Evolutionary conservation across 805 yeast genomes (phyloP).

Genomic region (Pichia nakasei): DNA sequence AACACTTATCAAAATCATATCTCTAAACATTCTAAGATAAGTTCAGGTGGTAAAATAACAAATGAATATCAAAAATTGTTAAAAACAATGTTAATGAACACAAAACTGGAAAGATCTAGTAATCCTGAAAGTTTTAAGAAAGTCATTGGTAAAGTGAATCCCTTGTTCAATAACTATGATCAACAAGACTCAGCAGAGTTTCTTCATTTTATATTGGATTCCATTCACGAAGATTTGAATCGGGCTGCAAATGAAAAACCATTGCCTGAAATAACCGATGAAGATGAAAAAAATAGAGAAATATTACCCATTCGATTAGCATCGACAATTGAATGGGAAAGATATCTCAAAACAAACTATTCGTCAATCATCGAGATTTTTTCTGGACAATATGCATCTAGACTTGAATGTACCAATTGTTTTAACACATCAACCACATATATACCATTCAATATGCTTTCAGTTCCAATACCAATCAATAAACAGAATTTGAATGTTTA

Average conservation of each 20-base stretch:
- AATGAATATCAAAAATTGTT: constrained; percentile 43
- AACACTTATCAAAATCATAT: constrained; percentile 58
- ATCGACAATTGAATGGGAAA: constrained; percentile 86
- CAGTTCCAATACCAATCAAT: constrained; percentile 63
- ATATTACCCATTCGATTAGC: constrained; percentile 67
- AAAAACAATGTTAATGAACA: constrained; percentile 35
- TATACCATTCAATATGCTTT: constrained; percentile 69
- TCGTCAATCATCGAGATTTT: constrained; percentile 74
- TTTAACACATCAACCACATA: constrained; percentile 74
- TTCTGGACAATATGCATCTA: constrained; percentile 86
- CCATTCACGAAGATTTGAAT: constrained; percentile 78
- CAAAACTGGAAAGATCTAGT: constrained; percentile 13
- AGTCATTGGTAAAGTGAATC: constrained; percentile 57
- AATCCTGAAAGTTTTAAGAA: constrained; percentile 39
- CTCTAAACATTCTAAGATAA: constrained; percentile 63
- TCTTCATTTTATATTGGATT: constrained; percentile 63
- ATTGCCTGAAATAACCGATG: constrained; percentile 45
- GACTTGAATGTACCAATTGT: constrained; percentile 65
- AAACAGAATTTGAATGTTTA: constrained; percentile 31
- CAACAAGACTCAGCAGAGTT: constrained; percentile 88
- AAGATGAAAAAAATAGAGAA: constrained; percentile 70
- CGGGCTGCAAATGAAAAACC: constrained; percentile 46
- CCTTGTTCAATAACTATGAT: constrained; percentile 54
- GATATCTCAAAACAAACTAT: constrained; percentile 69
- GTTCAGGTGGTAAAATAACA: constrained; percentile 74